phyloP scores from a whole-genome alignment of 768 basidiomycete species.

The Suillus hirtellus region DNA sequence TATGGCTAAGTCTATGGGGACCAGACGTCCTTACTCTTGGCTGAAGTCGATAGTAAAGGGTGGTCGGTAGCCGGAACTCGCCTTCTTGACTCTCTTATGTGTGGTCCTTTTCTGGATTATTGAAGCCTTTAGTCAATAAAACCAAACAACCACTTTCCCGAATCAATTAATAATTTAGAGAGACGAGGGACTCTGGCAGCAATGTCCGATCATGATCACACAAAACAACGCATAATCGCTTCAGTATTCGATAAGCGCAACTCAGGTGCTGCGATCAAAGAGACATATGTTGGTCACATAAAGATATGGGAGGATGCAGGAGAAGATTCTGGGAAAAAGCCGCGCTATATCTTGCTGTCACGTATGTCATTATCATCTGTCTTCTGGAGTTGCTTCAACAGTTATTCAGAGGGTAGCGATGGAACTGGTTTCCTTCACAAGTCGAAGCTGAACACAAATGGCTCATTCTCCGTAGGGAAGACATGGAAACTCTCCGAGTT shows the following conservation, averaged over 20 bases:
- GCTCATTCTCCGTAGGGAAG: conserved; percentile 95
- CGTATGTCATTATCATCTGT: conserved; percentile 53
- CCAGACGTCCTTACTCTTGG: conserved; percentile 2
- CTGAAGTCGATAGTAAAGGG: conserved; percentile 9
- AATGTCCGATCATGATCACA: conserved; percentile 48
- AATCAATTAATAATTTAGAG: not conserved
- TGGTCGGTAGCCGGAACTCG: conserved; percentile 10
- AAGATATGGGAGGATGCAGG: conserved; percentile 92
- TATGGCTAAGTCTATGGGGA: conserved; percentile 7
- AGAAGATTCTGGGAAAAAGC: conserved; percentile 74
- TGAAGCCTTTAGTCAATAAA: conserved; percentile 24
- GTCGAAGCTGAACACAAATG: conserved; percentile 93
- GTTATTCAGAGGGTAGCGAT: conserved; percentile 52
- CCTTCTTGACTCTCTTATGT: conserved; percentile 10
- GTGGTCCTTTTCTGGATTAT: conserved; percentile 12
- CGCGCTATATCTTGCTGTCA: conserved; percentile 88
- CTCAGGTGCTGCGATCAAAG: conserved; percentile 62
- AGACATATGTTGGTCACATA: conserved; percentile 83
- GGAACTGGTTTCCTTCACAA: conserved; percentile 86
- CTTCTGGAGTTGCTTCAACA: conserved; percentile 5
- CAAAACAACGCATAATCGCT: conserved; percentile 70
- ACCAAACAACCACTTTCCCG: conserved; percentile 17
- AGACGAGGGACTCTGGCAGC: not conserved
- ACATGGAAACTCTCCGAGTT: conserved; percentile 90
- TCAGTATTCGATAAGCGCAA: conserved; percentile 82